These are phyloP conservation scores for Mrakia blollopis DNA, from an alignment of 768 basidiomycete genomes.

Conservation along the genomic window DNA sequence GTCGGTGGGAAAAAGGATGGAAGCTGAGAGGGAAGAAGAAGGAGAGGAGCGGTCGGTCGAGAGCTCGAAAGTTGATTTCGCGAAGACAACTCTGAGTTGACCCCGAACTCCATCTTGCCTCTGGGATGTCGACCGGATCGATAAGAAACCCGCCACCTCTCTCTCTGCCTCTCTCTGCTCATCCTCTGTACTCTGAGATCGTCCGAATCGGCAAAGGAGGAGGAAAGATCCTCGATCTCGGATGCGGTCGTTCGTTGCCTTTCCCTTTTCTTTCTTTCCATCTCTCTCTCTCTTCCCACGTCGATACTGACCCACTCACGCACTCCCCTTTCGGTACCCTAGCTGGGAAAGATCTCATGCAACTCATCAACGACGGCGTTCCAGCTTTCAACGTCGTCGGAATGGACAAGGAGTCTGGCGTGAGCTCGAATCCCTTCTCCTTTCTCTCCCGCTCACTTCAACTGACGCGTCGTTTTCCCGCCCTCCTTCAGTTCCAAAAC, in stretches of 20 bases:
- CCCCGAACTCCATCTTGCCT: neutral
- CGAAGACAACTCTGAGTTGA: neutral
- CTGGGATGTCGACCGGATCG: neutral
- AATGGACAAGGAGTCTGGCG: neutral
- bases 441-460: too few relatives aligned
- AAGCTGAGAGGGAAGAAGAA: neutral
- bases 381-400: neutral
- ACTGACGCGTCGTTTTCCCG: neutral
- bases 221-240: constrained; percentile 1
- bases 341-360: neutral
- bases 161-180: neutral
- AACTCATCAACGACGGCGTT: neutral
- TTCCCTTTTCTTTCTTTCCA: neutral
- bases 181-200: constrained; percentile 5
- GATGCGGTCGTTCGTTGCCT: constrained; percentile 12
- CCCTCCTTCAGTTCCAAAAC: neutral
- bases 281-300: neutral
- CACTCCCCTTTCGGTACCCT: too few relatives aligned
- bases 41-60: neutral
- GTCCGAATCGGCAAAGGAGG: neutral
- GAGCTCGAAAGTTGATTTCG: too few relatives aligned
- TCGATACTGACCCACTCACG: neutral
- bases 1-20: neutral
- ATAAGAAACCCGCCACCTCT: neutral
- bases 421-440: neutral